These are phyloP conservation scores for Ambrosiella xylebori DNA, from an alignment of 2,329 filamentous ascomycete species.

Conservation along the genomic window DNA sequence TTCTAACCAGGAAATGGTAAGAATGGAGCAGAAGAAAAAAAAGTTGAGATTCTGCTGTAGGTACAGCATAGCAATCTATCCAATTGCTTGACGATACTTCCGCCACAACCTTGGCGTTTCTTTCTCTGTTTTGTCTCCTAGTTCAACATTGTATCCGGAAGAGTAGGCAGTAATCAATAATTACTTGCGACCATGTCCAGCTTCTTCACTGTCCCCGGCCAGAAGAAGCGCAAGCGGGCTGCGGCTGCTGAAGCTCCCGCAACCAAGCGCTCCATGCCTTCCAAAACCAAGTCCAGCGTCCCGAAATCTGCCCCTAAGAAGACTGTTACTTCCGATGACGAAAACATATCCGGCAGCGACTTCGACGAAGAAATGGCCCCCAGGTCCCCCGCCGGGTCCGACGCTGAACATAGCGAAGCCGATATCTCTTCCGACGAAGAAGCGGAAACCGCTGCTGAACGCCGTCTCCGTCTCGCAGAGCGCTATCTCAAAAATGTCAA, in stretches of 20 bases:
- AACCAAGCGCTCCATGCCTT: conserved; percentile 10
- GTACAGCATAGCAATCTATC: not conserved
- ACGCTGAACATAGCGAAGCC: conserved; percentile 25
- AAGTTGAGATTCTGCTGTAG: not conserved
- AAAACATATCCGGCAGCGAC: conserved; percentile 79
- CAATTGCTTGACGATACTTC: not conserved
- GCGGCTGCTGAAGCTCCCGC: conserved; percentile 28
- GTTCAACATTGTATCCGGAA: not conserved
- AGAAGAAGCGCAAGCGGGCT: conserved; percentile 75
- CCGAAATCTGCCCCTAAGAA: conserved; percentile 2
- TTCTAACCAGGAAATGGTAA: conserved; percentile 10
- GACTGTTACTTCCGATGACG: conserved; percentile 30
- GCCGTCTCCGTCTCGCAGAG: conserved; percentile 72
- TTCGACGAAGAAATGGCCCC: conserved; percentile 34
- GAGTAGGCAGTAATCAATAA: not conserved
- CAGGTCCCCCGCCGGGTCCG: conserved; percentile 22
- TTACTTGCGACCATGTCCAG: conserved; percentile 52
- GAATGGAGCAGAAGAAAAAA: not conserved
- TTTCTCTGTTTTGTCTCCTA: not conserved
- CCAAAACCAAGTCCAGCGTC: conserved; percentile 6
- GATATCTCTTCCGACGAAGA: conserved; percentile 48
- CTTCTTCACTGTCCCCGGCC: conserved; percentile 81
- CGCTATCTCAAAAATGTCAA: conserved; percentile 83
- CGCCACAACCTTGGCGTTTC: not conserved
- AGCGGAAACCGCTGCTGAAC: conserved; percentile 76